A percentile compares a stretch with the other conserved stretches of the same genome.
phyloP scores from a whole-genome alignment of 495 filamentous ascomycete genomes.

The Penicillium chermesinum region DNA sequence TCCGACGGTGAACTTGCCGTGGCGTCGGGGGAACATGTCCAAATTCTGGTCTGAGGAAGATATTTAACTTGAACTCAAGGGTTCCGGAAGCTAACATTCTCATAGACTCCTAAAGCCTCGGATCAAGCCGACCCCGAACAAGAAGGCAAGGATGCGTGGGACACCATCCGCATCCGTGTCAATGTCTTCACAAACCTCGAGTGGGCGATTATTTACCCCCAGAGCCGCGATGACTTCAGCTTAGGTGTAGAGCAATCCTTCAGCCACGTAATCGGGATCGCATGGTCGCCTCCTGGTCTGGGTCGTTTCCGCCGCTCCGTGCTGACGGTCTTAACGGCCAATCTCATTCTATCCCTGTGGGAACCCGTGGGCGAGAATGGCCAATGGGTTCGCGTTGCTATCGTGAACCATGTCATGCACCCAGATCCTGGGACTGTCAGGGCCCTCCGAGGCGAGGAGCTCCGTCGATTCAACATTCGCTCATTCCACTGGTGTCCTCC shows the following conservation, averaged over 20 bases:
- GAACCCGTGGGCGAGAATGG: conserved; percentile 31
- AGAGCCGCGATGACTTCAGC: conserved; percentile 47
- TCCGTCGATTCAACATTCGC: conserved; percentile 31
- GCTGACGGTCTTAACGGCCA: conserved; percentile 57
- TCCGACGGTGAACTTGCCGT: conserved; percentile 57
- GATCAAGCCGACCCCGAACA: conserved; percentile 2
- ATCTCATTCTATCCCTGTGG: conserved; percentile 46
- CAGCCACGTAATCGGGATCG: conserved; percentile 46
- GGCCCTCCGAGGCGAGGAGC: conserved; percentile 6
- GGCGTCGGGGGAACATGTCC: conserved; percentile 52
- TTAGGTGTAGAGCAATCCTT: conserved; percentile 59
- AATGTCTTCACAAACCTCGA: conserved; percentile 52
- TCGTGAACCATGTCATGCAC: conserved; percentile 38
- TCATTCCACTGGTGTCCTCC: conserved; percentile 42
- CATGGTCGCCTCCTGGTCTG: conserved; percentile 59
- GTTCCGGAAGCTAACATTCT: conserved; percentile 1
- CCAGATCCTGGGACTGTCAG: conserved; percentile 14
- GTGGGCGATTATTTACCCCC: conserved; percentile 43
- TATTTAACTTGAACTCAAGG: too few species aligned
- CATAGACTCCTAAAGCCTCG: conserved; percentile 25
- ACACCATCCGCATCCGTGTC: conserved; percentile 38
- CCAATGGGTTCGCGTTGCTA: conserved; percentile 41
- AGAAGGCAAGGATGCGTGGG: conserved; percentile 24
- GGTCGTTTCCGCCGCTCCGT: conserved; percentile 53
- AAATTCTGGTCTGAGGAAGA: conserved; percentile 43